Evolutionary conservation across 495 filamentous ascomycete species (phyloP).

Genomic region (Neurospora sp.): DNA sequence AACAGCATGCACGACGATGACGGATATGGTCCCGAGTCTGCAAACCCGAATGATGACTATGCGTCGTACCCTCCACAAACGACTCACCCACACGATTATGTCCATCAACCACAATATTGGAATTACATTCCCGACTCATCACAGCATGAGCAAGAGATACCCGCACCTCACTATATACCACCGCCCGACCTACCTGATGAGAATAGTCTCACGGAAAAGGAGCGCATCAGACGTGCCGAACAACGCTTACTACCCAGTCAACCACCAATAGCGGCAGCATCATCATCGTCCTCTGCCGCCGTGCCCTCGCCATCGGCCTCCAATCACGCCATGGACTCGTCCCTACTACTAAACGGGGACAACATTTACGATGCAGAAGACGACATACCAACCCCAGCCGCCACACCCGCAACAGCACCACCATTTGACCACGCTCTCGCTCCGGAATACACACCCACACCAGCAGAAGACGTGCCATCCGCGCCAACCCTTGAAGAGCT

Average conservation of each 20-base stretch:
- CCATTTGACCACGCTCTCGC: not conserved
- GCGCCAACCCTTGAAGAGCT: slow-evolving; percentile 39
- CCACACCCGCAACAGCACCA: not conserved
- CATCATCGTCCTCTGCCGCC: slow-evolving; percentile 1
- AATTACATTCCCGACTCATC: slow-evolving; percentile 2
- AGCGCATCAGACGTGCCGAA: slow-evolving; percentile 56
- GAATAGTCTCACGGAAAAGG: slow-evolving; percentile 55
- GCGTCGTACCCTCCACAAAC: slow-evolving; percentile 8
- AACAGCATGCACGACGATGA: slow-evolving; percentile 2
- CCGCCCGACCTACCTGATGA: slow-evolving; percentile 44
- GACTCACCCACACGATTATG: slow-evolving; percentile 1
- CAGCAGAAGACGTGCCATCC: slow-evolving; percentile 21
- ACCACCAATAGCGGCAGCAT: slow-evolving; percentile 40
- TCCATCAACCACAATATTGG: slow-evolving; percentile 17
- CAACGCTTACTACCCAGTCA: slow-evolving; percentile 60
- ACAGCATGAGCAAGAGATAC: slow-evolving; percentile 7
- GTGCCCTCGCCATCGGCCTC: not conserved
- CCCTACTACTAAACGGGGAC: slow-evolving; percentile 21
- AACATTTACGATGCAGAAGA: slow-evolving; percentile 30
- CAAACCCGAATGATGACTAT: slow-evolving; percentile 15
- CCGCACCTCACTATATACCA: slow-evolving; percentile 34
- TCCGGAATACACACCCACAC: slow-evolving; percentile 1
- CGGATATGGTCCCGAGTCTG: slow-evolving; percentile 8
- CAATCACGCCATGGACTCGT: slow-evolving; percentile 36
- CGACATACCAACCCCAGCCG: not conserved